Base-by-base conservation (phyloP, 257 asterid genomes). In the Fraxinus excelsior region DNA sequence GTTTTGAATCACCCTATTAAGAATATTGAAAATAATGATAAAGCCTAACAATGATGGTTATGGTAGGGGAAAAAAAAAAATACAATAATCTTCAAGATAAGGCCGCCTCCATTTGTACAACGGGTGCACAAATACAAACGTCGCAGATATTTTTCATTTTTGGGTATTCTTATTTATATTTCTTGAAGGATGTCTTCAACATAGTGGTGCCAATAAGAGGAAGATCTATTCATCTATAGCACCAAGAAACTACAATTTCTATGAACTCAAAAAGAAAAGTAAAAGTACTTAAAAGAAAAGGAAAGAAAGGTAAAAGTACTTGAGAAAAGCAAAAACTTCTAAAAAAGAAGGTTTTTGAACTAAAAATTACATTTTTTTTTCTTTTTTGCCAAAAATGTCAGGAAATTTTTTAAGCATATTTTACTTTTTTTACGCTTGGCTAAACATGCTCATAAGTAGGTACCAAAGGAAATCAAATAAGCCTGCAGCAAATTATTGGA, bases 1-100 rank as follows among this genome's bases (percentile, higher is more conserved):
- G 86, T 74, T 76, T 80, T 34, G 95, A 79, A 82, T 82, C 83
- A 72, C 89, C 94, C 96, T 94, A 67, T 67, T 71, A 53, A 79
- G 67, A 83, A 80, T 72, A 44, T 70, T 25, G 73, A 82, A 19
- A 35, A 66, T 44, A 25, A 44, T 65, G 74, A 71, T 58, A 60
- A 44, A 42, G 67, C 23, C n/a, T 67, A 31, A 70, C 37, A 67
- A 49, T 9, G 49, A 77, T 70, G 10, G 18, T 35, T 60, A 5
- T 29, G 35, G 68, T 26, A 51, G 51, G 56, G 7, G 18, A 23
- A 35, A 49, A 71, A 7, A 49, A 3, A 16, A 49, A 35, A 35
- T 6, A 35, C 71, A 65, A 10, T 49, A 18, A 49, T 49, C 66
- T 66, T 70, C 71, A 8, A 42, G 60, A 12, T 51, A 23, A 19